Conservation (phyloP, 2,329 filamentous ascomycete genomes). For the Paraphaeosphaeria sporulosa region DNA sequence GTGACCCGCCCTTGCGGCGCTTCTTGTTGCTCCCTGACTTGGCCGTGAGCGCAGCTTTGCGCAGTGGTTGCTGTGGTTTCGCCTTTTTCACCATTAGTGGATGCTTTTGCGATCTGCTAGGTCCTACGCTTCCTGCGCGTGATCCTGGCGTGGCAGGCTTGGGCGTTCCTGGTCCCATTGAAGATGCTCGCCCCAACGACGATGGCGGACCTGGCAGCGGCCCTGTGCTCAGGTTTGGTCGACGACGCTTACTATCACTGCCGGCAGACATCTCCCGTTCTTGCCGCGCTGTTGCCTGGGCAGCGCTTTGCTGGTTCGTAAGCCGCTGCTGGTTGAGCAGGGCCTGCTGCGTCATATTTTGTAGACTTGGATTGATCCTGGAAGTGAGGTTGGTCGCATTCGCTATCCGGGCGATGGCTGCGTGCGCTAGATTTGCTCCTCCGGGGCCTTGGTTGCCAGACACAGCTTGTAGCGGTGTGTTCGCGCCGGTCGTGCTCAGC, state of each 20-base stretch:
- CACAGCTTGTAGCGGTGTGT: conserved; percentile 61
- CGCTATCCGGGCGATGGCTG: conserved; percentile 55
- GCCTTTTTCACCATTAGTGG: conserved; percentile 61
- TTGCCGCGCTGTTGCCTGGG: conserved; percentile 43
- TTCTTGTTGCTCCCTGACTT: conserved; percentile 49
- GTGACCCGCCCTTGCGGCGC: conserved; percentile 45
- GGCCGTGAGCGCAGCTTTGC: conserved; percentile 44
- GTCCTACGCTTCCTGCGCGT: conserved; percentile 68
- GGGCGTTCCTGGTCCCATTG: conserved; percentile 69
- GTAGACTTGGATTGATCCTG: conserved; percentile 40
- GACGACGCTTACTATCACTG: conserved; percentile 65
- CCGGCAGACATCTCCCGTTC: conserved; percentile 64
- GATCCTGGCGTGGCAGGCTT: conserved; percentile 63
- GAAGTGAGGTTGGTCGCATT: conserved; percentile 43
- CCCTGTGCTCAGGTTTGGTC: conserved; percentile 61
- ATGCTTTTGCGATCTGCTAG: conserved; percentile 55
- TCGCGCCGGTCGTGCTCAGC: conserved; percentile 53
- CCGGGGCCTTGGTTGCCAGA: conserved; percentile 64
- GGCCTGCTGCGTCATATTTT: conserved; percentile 48
- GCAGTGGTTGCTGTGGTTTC: conserved; percentile 60
- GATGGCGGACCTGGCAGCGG: conserved; percentile 62
- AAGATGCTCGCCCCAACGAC: conserved; percentile 65
- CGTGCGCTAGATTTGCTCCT: conserved; percentile 60
- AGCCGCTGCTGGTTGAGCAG: conserved; percentile 48
- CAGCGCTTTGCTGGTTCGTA: conserved; percentile 42